phyloP scores from a whole-genome alignment of 1,284 basidiomycete genomes.

The Marasmius sp. region DNA sequence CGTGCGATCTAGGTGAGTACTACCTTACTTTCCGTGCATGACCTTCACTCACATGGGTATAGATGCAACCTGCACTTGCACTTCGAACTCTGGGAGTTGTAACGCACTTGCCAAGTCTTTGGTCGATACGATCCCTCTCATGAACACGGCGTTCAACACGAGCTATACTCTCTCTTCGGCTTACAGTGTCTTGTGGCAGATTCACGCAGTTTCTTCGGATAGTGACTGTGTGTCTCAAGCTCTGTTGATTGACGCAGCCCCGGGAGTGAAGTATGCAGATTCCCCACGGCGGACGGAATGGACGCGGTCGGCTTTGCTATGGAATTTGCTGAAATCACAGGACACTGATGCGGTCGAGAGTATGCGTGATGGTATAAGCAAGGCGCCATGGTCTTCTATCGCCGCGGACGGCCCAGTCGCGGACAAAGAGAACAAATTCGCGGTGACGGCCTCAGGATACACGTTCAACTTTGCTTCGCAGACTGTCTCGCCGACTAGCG shows the following conservation, averaged over 20 bases:
- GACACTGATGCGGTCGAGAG: conserved; percentile 36
- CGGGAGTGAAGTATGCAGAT: conserved; percentile 35
- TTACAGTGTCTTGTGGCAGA: conserved; percentile 49
- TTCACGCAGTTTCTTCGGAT: conserved; percentile 40
- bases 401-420: conserved; percentile 41
- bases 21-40: neutral
- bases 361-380: conserved; percentile 46
- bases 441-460: conserved; percentile 47
- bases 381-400: conserved; percentile 47
- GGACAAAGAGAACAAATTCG: conserved; percentile 32
- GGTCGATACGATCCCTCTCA: conserved; percentile 43
- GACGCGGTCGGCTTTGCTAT: conserved; percentile 59
- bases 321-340: conserved; percentile 54
- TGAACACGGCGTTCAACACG: conserved; percentile 50
- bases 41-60: neutral
- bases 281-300: conserved; percentile 53
- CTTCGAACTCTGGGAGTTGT: conserved; percentile 41
- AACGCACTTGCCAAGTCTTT: conserved; percentile 54
- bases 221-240: conserved; percentile 53
- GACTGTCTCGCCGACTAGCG: conserved; percentile 40
- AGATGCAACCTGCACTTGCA: conserved; percentile 67
- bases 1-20: conserved; percentile 56
- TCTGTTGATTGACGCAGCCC: conserved; percentile 54
- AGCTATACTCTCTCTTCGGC: conserved; percentile 45
- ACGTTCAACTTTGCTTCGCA: conserved; percentile 60